Evolutionary conservation across 2,329 filamentous ascomycete species (phyloP), one percentile per base, ranked within the genome.

Genomic region (Ambrosiella cleistominuta): DNA sequence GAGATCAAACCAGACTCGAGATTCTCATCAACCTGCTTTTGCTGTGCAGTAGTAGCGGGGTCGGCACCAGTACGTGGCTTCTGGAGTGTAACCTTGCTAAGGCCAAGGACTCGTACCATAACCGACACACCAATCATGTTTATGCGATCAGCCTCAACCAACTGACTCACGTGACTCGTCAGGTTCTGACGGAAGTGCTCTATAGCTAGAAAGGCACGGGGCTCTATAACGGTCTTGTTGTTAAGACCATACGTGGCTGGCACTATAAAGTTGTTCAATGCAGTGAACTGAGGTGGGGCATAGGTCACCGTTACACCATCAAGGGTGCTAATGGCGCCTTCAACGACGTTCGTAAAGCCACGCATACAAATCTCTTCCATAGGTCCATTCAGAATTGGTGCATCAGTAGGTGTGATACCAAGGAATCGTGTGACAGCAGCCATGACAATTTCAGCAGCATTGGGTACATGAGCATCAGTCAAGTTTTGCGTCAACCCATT

Each of bases 401-500:
- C 58, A 11, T 60, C 56, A 11, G 55, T 54, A 27, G 69, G 69
- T 61, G 75, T 72, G 52, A 79, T 69, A 0, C 74, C 74, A 8
- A 78, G 66, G 50, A 71, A 74, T 35, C 75, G 74, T 61, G 77
- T 77, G 61, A 78, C 67, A 11, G 75, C 75, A 6, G 74, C 76
- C 70, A 77, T 75, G 60, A 76, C 73, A 27, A 77, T 71, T 27
- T 70, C 72, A 59, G 76, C 71, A 13, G 73, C 68, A 58, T 71
- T 69, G 35, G 71, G 70, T 11, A 69, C 68, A 12, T 69, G 68
- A 1, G 71, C 70, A 61, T 71, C 72, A 54, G 69, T 69, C 47
- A 77, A 68, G 58, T 74, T 74, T 56, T 71, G 69, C 9, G 73
- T 68, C 13, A 78, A 67, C 8, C 74, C 72, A 9, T 71, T 70